phyloP scores from a whole-genome alignment of 176 grass and related monocot genomes.

The Cenchrus americanus region DNA sequence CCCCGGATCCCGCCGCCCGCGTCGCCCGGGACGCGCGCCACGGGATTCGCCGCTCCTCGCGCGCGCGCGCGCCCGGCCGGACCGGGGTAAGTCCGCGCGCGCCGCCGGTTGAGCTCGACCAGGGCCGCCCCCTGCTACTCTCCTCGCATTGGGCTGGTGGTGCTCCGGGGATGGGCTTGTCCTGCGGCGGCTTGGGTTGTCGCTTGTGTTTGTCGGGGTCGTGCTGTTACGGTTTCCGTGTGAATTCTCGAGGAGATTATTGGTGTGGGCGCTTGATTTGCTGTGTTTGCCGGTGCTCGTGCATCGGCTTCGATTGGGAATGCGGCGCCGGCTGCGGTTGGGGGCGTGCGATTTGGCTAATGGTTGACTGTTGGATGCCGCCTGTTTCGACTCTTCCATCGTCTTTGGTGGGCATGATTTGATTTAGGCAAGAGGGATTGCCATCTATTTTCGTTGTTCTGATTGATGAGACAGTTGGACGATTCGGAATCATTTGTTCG shows the following conservation, averaged over 20 bases:
- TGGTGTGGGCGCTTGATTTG: constrained; percentile 21
- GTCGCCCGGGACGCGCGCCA: not conserved
- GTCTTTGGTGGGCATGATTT: no score
- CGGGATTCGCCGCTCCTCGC: constrained; percentile 28
- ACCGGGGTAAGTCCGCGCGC: constrained; percentile 25
- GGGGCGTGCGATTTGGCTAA: no score
- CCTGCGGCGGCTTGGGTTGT: not conserved
- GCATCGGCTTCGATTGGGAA: constrained; percentile 29
- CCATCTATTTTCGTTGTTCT: no score
- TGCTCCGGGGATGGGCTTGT: not conserved
- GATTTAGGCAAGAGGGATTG: no score
- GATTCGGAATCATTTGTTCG: no score
- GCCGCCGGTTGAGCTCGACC: constrained; percentile 9
- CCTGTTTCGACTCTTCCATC: no score
- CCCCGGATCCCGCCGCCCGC: constrained; percentile 34
- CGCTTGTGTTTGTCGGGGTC: not conserved
- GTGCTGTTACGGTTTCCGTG: not conserved
- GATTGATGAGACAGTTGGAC: no score
- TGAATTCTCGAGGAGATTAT: constrained; percentile 25
- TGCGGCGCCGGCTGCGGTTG: no score
- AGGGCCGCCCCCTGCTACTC: not conserved
- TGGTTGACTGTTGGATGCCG: no score
- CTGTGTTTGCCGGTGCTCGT: not conserved
- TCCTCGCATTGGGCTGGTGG: constrained; percentile 21
- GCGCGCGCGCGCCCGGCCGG: not conserved